phyloP scores from a whole-genome alignment of 2,329 filamentous ascomycete genomes.

The Bipolaris sorokiniana region DNA sequence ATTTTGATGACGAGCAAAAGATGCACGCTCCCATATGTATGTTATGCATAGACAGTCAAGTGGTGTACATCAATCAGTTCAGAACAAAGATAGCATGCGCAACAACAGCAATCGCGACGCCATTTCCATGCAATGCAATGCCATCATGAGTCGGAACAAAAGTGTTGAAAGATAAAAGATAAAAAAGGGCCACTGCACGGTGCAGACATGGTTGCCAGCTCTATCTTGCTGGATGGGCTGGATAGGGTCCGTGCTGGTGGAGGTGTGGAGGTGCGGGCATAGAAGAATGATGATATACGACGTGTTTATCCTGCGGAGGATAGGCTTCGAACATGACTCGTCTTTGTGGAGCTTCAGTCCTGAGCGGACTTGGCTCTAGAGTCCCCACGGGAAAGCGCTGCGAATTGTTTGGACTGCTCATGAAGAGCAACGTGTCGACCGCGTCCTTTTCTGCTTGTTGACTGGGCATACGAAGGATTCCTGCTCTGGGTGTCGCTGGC shows the following conservation, averaged over 20 bases:
- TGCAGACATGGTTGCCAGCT: not conserved
- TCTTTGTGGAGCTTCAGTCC: slow-evolving; percentile 38
- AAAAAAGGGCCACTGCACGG: not conserved
- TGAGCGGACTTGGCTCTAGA: slow-evolving; percentile 38
- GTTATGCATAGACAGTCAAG: not conserved
- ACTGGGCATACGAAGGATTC: slow-evolving; percentile 70
- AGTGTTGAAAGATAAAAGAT: slow-evolving; percentile 9
- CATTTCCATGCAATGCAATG: slow-evolving; percentile 37
- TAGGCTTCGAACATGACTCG: slow-evolving; percentile 49
- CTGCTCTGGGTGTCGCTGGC: slow-evolving; percentile 46
- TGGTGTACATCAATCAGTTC: slow-evolving; percentile 1
- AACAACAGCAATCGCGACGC: slow-evolving; percentile 43
- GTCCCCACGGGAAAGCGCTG: slow-evolving; percentile 35
- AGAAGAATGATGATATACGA: slow-evolving; percentile 30
- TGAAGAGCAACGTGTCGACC: slow-evolving; percentile 78
- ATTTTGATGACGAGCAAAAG: not conserved
- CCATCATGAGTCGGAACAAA: slow-evolving; percentile 30
- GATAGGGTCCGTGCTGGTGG: slow-evolving; percentile 34
- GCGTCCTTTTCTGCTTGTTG: slow-evolving; percentile 79
- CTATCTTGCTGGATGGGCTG: slow-evolving; percentile 37
- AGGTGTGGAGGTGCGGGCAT: slow-evolving; percentile 33
- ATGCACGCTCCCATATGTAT: not conserved
- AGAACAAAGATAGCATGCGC: slow-evolving; percentile 4
- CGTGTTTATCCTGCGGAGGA: slow-evolving; percentile 32
- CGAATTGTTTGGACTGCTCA: slow-evolving; percentile 79